Evolutionary conservation across 73 alveolate genomes (phyloP).

Genomic region (Blepharisma japonicum): DNA sequence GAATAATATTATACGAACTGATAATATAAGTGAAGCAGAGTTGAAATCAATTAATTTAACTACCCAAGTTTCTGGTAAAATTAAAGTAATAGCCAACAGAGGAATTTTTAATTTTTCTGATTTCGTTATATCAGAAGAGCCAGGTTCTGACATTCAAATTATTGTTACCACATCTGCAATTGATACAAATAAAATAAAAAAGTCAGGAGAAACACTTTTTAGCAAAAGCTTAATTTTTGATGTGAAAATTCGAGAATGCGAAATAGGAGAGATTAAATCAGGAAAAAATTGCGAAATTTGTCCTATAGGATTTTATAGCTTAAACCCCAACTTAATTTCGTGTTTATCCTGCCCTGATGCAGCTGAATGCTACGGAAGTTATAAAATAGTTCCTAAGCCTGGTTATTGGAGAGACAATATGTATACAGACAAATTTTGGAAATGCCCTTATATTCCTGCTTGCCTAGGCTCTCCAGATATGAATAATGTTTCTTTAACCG

Average conservation of each 20-base stretch:
- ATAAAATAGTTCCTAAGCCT: conserved; percentile 34
- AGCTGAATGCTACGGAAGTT: conserved; percentile 41
- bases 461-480: conserved; percentile 11
- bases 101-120: background rate
- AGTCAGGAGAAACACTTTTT: background rate
- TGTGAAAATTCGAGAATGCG: background rate
- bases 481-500: conserved; percentile 14
- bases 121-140: background rate
- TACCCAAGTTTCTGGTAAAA: too few species aligned
- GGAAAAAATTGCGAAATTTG: background rate
- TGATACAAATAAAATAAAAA: background rate
- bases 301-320: background rate
- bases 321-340: background rate
- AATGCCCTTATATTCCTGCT: conserved; percentile 27
- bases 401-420: conserved; percentile 40
- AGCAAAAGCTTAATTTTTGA: background rate
- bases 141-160: background rate
- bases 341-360: conserved; percentile 24
- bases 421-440: conserved; percentile 1
- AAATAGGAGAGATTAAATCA: background rate
- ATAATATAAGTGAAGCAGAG: background rate
- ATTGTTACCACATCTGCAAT: background rate
- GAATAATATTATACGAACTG: background rate
- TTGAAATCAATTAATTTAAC: background rate
- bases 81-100: background rate